Percentiles rank a stretch among this genome's conserved stretches.
Evolutionary conservation across 306 rosid species (phyloP).

Genomic region (Quercus rubra): DNA sequence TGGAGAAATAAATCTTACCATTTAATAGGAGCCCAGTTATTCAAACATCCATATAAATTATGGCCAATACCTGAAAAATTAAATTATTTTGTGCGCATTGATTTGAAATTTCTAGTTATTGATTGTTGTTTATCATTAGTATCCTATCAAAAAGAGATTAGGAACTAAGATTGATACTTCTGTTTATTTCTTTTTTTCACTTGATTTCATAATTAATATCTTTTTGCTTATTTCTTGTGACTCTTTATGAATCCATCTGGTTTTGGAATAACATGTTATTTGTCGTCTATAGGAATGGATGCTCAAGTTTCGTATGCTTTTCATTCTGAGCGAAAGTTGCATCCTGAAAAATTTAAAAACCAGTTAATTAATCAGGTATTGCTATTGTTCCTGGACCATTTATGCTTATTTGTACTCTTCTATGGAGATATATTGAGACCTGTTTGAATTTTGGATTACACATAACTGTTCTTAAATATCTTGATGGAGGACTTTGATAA

Average conservation of each 20-base stretch:
- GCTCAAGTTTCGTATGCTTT: conserved; percentile 97
- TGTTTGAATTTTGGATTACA: background rate
- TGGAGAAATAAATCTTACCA: background rate
- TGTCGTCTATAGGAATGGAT: conserved; percentile 71
- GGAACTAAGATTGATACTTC: background rate
- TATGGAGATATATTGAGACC: background rate
- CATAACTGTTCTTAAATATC: background rate
- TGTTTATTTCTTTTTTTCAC: background rate
- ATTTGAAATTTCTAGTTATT: background rate
- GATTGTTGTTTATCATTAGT: background rate
- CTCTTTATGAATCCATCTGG: background rate
- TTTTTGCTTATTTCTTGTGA: background rate
- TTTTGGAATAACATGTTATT: background rate
- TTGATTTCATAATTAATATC: background rate
- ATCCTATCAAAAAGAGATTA: background rate
- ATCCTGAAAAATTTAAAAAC: conserved; percentile 90
- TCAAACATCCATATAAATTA: background rate
- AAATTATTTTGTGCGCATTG: background rate
- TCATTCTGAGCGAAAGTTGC: conserved; percentile 87
- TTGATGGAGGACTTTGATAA: background rate
- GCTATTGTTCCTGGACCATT: conserved; percentile 2
- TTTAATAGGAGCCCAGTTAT: background rate
- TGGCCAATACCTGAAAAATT: background rate
- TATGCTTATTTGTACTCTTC: background rate
- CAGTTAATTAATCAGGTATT: conserved; percentile 83